Conservation (phyloP, 1,139 yeast genomes). For the Lodderomyces jiufengensis region DNA sequence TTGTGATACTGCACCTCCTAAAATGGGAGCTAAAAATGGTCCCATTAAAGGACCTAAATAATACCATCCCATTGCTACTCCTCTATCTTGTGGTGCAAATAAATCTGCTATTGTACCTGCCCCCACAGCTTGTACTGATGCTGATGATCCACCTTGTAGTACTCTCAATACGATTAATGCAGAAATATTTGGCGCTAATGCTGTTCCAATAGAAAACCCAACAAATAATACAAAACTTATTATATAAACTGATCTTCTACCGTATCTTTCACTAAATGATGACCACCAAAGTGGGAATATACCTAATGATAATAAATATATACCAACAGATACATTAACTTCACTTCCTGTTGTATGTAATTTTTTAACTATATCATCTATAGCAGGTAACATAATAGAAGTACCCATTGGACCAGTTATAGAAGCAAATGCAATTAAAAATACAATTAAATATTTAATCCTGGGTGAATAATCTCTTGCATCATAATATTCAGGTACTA, state of each 20-base stretch:
- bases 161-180: conserved; percentile 67
- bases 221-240: conserved; percentile 61
- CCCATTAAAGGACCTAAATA: conserved; percentile 82
- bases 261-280: conserved; percentile 68
- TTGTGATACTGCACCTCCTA: conserved; percentile 73
- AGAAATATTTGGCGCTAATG: conserved; percentile 59
- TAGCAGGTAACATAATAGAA: conserved; percentile 77
- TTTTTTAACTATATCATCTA: conserved; percentile 53
- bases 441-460: conserved; percentile 53
- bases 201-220: conserved; percentile 69
- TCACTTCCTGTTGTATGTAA: conserved; percentile 54
- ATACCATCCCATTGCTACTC: conserved; percentile 75
- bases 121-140: conserved; percentile 85
- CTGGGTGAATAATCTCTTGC: conserved; percentile 58
- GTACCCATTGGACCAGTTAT: conserved; percentile 92
- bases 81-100: conserved; percentile 65
- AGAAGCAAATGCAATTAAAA: conserved; percentile 69
- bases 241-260: conserved; percentile 71
- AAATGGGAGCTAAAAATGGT: conserved; percentile 74
- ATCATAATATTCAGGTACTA: conserved; percentile 71
- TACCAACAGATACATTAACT: conserved; percentile 78
- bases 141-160: conserved; percentile 76
- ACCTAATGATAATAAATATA: conserved; percentile 70
- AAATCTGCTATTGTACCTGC: conserved; percentile 86
- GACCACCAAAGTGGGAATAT: conserved; percentile 91